A percentile compares a stretch with the other conserved stretches of the same genome.
Conservation (phyloP, 805 yeast genomes). For the Spathaspora gorwiae region DNA sequence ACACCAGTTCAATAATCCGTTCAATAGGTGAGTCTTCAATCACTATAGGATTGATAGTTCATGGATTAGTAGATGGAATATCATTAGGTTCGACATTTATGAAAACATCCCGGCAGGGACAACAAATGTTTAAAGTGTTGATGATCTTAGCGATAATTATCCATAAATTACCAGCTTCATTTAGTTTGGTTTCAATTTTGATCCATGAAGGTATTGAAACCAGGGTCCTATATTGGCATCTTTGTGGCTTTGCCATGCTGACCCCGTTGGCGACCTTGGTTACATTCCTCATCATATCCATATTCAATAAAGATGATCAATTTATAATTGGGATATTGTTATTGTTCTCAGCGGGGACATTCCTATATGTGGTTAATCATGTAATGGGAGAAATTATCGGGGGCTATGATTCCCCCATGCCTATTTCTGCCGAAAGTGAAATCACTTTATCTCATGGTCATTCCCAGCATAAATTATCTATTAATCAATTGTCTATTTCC, state of each 20-base stretch:
- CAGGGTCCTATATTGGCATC: conserved; percentile 38
- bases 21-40: conserved; percentile 35
- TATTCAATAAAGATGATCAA: conserved; percentile 19
- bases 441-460: neutral
- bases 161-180: conserved; percentile 74
- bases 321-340: conserved; percentile 52
- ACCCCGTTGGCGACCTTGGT: conserved; percentile 62
- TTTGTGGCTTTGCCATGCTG: conserved; percentile 50
- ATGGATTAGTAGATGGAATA: conserved; percentile 68
- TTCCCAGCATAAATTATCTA: conserved; percentile 1
- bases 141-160: conserved; percentile 58
- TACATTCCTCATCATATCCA: conserved; percentile 31
- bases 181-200: conserved; percentile 58
- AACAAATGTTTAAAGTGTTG: conserved; percentile 30
- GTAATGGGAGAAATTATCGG: conserved; percentile 40
- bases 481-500: conserved; percentile 13
- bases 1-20: neutral
- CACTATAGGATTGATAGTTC: conserved; percentile 61
- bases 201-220: conserved; percentile 31
- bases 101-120: neutral
- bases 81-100: conserved; percentile 61
- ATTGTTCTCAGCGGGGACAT: conserved; percentile 68
- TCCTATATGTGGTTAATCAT: conserved; percentile 66
- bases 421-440: conserved; percentile 1
- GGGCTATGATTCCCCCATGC: neutral